These are phyloP conservation scores for Limtongozyma cylindracea DNA, from an alignment of 805 yeast species.

Conservation along the genomic window DNA sequence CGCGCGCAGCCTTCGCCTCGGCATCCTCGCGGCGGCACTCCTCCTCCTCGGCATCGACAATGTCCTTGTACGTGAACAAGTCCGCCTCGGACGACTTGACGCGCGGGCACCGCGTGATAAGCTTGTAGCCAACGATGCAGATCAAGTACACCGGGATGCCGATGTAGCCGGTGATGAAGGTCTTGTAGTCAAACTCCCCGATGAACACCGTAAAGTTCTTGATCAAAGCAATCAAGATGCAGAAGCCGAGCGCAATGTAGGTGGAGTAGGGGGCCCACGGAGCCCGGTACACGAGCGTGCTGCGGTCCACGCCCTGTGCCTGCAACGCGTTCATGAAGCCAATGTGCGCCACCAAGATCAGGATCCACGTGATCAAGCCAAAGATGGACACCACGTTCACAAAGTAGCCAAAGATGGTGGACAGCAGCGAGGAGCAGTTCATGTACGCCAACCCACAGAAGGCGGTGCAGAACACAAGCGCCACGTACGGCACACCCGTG, in stretches of 20 bases:
- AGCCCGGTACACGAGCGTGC: slow-evolving; percentile 29
- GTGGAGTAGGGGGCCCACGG: slow-evolving; percentile 52
- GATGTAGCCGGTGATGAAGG: slow-evolving; percentile 57
- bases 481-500: slow-evolving; percentile 45
- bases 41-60: slow-evolving; percentile 25
- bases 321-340: slow-evolving; percentile 36
- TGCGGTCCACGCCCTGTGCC: slow-evolving; percentile 39
- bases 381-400: slow-evolving; percentile 58
- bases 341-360: slow-evolving; percentile 42
- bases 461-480: slow-evolving; percentile 20
- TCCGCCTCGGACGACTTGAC: slow-evolving; percentile 20
- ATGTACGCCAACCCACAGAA: slow-evolving; percentile 49
- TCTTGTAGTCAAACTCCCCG: slow-evolving; percentile 22
- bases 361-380: slow-evolving; percentile 53
- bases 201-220: slow-evolving; percentile 48
- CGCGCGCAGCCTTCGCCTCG: too few relatives aligned
- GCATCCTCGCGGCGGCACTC: slow-evolving; percentile 9
- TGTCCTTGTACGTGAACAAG: slow-evolving; percentile 26
- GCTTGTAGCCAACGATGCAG: slow-evolving; percentile 29
- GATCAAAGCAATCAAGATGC: slow-evolving; percentile 28
- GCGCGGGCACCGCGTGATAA: too few relatives aligned
- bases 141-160: slow-evolving; percentile 43
- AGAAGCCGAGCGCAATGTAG: slow-evolving; percentile 25
- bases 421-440: slow-evolving; percentile 31
- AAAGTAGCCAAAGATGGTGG: slow-evolving; percentile 36